A percentile compares a stretch with the other conserved stretches of the same genome.
These are phyloP conservation scores for Yarrowia sp. DNA, from an alignment of 805 yeast species.

Conservation along the genomic window DNA sequence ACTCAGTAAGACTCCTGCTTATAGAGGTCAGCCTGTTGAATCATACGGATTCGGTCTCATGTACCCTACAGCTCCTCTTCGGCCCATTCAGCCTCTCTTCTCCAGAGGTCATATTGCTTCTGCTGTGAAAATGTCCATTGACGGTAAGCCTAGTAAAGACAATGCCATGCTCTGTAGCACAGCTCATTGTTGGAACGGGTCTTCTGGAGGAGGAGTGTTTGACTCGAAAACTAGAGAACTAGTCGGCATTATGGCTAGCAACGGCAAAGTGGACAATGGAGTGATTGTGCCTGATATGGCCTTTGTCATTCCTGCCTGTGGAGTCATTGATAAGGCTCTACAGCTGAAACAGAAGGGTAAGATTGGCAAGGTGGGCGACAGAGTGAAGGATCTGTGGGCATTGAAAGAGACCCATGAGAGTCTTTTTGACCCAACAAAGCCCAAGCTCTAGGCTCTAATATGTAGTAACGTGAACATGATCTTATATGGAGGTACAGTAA, in stretches of 20 bases:
- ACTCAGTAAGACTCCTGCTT: conserved; percentile 41
- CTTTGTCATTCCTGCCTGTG: conserved; percentile 48
- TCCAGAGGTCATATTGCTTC: conserved; percentile 47
- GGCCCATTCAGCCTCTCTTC: conserved; percentile 45
- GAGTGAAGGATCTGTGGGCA: conserved; percentile 42
- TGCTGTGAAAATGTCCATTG: conserved; percentile 41
- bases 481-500: neutral
- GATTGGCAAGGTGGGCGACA: conserved; percentile 29
- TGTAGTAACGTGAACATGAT: neutral
- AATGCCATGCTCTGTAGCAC: conserved; percentile 47
- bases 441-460: conserved; percentile 12
- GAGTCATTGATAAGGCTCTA: conserved; percentile 44
- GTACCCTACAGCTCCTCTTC: conserved; percentile 44
- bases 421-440: conserved; percentile 15
- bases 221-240: conserved; percentile 43
- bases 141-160: conserved; percentile 28
- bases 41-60: conserved; percentile 51
- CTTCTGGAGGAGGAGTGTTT: conserved; percentile 51
- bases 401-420: conserved; percentile 42
- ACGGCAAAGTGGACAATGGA: conserved; percentile 49
- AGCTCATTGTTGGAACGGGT: conserved; percentile 53
- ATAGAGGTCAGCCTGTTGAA: conserved; percentile 43
- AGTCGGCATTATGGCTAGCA: conserved; percentile 52
- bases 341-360: conserved; percentile 39
- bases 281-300: conserved; percentile 51